phyloP scores from a whole-genome alignment of 2,329 filamentous ascomycete genomes.

The Fusarium armeniacum region DNA sequence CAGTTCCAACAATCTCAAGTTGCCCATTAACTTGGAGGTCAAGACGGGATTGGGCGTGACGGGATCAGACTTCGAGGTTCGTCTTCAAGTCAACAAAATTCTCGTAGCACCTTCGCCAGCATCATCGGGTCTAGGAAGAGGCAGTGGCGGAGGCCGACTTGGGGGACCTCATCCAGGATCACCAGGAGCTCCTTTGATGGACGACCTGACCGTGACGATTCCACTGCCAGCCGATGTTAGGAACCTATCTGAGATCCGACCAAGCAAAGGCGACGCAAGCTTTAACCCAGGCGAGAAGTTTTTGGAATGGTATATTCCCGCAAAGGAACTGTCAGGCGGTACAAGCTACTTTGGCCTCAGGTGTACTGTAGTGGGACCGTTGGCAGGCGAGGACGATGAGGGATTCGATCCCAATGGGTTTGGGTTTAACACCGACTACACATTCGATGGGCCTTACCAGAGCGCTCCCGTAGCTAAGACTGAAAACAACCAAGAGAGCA shows the following conservation, averaged over 20 bases:
- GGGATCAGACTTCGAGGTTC: slow-evolving; percentile 90
- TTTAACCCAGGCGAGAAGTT: slow-evolving; percentile 80
- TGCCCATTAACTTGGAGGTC: slow-evolving; percentile 86
- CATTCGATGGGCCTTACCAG: slow-evolving; percentile 71
- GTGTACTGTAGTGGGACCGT: slow-evolving; percentile 81
- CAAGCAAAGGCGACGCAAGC: slow-evolving; percentile 84
- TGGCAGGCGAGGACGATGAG: slow-evolving; percentile 64
- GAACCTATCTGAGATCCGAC: slow-evolving; percentile 85
- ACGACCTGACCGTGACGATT: slow-evolving; percentile 83
- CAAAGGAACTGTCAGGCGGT: slow-evolving; percentile 79
- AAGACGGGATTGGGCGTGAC: slow-evolving; percentile 80
- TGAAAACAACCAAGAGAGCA: slow-evolving; percentile 51
- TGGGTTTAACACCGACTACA: slow-evolving; percentile 65
- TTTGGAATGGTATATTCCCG: slow-evolving; percentile 86
- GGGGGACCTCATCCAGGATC: slow-evolving; percentile 65
- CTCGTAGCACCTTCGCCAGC: slow-evolving; percentile 62
- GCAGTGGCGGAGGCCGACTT: slow-evolving; percentile 58
- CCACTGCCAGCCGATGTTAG: slow-evolving; percentile 84
- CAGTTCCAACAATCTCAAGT: slow-evolving; percentile 75
- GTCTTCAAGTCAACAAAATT: slow-evolving; percentile 77
- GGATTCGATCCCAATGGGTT: slow-evolving; percentile 66
- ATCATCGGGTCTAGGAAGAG: slow-evolving; percentile 57
- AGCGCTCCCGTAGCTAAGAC: slow-evolving; percentile 55
- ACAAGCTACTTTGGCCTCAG: slow-evolving; percentile 79
- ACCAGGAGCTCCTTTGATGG: slow-evolving; percentile 73